These are phyloP conservation scores for Ophiocordyceps camponoti-rufipedis DNA, from an alignment of 2,329 filamentous ascomycete genomes.

Conservation along the genomic window DNA sequence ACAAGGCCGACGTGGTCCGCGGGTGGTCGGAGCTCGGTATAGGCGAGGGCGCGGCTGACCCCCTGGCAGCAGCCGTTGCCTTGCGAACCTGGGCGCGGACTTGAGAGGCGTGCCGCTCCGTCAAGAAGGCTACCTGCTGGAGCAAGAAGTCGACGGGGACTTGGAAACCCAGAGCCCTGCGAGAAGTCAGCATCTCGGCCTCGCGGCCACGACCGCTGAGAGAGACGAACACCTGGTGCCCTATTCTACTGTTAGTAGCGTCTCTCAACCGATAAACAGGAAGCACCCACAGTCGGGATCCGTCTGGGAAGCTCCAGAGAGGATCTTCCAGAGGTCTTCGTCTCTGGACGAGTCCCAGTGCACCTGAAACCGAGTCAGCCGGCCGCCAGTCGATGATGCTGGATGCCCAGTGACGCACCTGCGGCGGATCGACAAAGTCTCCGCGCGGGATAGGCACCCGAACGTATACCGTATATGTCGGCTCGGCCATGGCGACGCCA, in stretches of 20 bases:
- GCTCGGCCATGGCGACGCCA: conserved; percentile 24
- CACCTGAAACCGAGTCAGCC: conserved; percentile 31
- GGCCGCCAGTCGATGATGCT: background rate
- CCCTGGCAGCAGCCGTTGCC: conserved; percentile 38
- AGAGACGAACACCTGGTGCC: conserved; percentile 52
- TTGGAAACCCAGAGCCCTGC: conserved; percentile 56
- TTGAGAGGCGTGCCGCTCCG: conserved; percentile 77
- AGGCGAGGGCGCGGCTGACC: conserved; percentile 38
- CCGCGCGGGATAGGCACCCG: conserved; percentile 77
- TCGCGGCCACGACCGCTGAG: background rate
- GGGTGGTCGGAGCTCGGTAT: conserved; percentile 28
- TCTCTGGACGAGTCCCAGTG: conserved; percentile 83
- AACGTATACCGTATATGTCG: conserved; percentile 60
- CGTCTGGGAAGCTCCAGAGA: conserved; percentile 64
- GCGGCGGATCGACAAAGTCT: conserved; percentile 77
- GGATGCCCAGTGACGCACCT: conserved; percentile 35
- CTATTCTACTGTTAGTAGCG: conserved; percentile 22
- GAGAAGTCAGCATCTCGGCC: conserved; percentile 5
- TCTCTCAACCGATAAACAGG: too few relatives aligned
- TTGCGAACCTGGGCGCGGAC: conserved; percentile 81
- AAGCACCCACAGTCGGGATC: conserved; percentile 63
- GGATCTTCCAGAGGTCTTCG: conserved; percentile 72
- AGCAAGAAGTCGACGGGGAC: conserved; percentile 79
- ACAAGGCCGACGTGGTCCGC: conserved; percentile 33
- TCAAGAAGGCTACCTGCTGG: conserved; percentile 85